These are phyloP conservation scores for Cryptococcus sp. DNA, from an alignment of 1,284 basidiomycete genomes.

Conservation along the genomic window DNA sequence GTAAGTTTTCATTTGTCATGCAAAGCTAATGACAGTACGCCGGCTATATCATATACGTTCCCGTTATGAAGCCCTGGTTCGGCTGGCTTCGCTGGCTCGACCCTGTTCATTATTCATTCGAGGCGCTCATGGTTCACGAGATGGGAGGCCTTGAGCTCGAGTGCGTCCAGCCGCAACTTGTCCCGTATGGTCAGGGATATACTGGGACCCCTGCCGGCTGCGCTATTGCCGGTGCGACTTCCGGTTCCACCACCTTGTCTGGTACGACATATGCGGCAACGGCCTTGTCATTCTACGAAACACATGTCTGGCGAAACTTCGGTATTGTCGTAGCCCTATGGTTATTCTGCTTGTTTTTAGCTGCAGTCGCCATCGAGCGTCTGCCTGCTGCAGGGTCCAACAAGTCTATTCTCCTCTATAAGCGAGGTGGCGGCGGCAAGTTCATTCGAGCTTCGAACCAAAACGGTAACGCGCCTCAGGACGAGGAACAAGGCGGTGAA, in stretches of 20 bases:
- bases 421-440: constrained; percentile 41
- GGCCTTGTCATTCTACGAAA: constrained; percentile 48
- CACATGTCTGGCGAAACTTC: constrained; percentile 56
- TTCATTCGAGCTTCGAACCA: constrained; percentile 35
- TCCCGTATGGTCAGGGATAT: constrained; percentile 51
- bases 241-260: constrained; percentile 44
- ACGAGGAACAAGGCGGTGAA: constrained; percentile 30
- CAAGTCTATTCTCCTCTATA: constrained; percentile 42
- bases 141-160: constrained; percentile 49
- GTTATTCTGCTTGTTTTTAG: constrained; percentile 26
- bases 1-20: constrained; percentile 10
- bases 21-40: constrained; percentile 26
- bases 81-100: constrained; percentile 40
- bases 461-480: constrained; percentile 28
- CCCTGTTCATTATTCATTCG: constrained; percentile 43
- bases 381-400: constrained; percentile 43
- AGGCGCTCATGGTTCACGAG: constrained; percentile 52
- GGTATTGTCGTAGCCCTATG: constrained; percentile 53
- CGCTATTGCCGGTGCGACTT: constrained; percentile 49
- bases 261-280: constrained; percentile 49
- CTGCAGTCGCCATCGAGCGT: constrained; percentile 25
- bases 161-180: constrained; percentile 50
- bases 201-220: constrained; percentile 37
- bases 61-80: constrained; percentile 44
- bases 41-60: constrained; percentile 45